Evolutionary conservation across 2,329 filamentous ascomycete genomes (phyloP).

Genomic region (Botryotinia narcissicola): DNA sequence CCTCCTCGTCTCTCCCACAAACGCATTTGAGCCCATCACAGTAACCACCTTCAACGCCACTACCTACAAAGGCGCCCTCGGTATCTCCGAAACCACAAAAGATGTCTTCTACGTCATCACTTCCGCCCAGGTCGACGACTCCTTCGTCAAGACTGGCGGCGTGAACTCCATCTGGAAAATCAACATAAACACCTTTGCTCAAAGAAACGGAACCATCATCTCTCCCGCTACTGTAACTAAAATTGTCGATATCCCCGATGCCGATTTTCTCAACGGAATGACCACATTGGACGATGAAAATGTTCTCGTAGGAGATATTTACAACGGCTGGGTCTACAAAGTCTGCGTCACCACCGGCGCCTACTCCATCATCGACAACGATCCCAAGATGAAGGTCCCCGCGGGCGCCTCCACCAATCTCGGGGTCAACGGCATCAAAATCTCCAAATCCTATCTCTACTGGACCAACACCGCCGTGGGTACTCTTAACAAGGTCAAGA

Average conservation of each 20-base stretch:
- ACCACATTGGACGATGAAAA: slow-evolving; percentile 23
- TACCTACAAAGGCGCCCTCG: slow-evolving; percentile 35
- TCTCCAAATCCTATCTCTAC: slow-evolving; percentile 31
- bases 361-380: slow-evolving; percentile 32
- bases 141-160: slow-evolving; percentile 30
- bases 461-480: slow-evolving; percentile 34
- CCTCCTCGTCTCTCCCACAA: slow-evolving; percentile 38
- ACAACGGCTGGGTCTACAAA: slow-evolving; percentile 31
- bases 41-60: slow-evolving; percentile 38
- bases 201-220: neutral
- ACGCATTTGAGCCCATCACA: slow-evolving; percentile 22
- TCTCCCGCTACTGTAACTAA: slow-evolving; percentile 18
- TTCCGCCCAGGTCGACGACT: slow-evolving; percentile 36
- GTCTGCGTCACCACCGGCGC: slow-evolving; percentile 30
- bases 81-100: slow-evolving; percentile 39
- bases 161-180: slow-evolving; percentile 32
- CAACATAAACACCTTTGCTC: slow-evolving; percentile 28
- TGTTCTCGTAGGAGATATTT: slow-evolving; percentile 32
- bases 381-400: slow-evolving; percentile 29
- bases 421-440: slow-evolving; percentile 35
- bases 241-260: slow-evolving; percentile 21
- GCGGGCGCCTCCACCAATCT: slow-evolving; percentile 21
- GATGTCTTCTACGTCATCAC: slow-evolving; percentile 37
- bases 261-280: slow-evolving; percentile 35
- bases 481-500: slow-evolving; percentile 27